Base-by-base conservation (phyloP, 352 stramenopile species). In the Pythium brachiatum region DNA sequence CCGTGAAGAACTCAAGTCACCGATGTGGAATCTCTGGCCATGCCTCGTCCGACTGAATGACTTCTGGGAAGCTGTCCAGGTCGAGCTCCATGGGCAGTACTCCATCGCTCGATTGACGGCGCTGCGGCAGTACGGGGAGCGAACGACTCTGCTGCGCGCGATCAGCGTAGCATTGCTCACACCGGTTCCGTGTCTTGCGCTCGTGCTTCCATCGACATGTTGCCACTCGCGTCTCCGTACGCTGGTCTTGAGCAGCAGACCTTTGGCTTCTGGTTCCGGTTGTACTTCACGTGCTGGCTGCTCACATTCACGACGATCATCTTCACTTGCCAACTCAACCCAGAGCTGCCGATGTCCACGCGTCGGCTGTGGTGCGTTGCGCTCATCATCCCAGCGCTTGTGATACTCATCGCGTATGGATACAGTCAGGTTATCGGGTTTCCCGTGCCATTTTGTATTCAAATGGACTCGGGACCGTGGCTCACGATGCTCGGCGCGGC, bases 351-450 rank as follows among this genome's bases (percentile, higher is more conserved):
- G 20, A 15, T 51, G 11, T 51, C 44, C 7, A 51, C 21, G 11
- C 21, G 21, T n/a, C 44, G 44, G 18, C 21, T 51, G 20, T 31
- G 20, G 44, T 51, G 44, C 31, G 31, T 51, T 9, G 29, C 44
- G 15, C 23, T 51, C 44, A 20, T n/a, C 2, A 46, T 46, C 7
- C 39, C 39, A 2, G 39, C 5, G 9, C 39, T 23, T 21, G 12
- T 46, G 16, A 46, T 46, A 7, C 15, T 23, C 39, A 46, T n/a
- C 3, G 15, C n/a, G 13, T 25, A 25, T 11, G 41, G 7, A 18
- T 48, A 27, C 41, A 27, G 6, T 13, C 41, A 27, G 7, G 6
- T 34, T 2, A 32, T 67, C n/a, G 60, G 51, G 0, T 67, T 67
- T n/a, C 60, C 52, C 1, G 36, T 39, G 0, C 60, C 60, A 3